Conservation (phyloP, 805 yeast species). For the Maudiozyma bulderi region DNA sequence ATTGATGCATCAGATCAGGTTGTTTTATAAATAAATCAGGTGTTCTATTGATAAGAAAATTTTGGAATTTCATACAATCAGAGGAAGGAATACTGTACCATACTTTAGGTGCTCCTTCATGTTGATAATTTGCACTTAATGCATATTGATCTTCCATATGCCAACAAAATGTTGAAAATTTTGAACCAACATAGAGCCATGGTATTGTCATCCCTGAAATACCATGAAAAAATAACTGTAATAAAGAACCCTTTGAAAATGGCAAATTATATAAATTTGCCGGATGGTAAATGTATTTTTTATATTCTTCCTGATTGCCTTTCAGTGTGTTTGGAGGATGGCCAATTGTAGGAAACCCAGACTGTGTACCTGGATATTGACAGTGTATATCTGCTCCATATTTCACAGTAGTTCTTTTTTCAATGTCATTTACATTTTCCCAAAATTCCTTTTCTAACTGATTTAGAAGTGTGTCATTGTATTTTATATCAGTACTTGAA, state of each 20-base stretch:
- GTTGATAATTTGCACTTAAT: slow-evolving; percentile 84
- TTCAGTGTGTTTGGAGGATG: neutral
- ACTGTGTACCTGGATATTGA: slow-evolving; percentile 46
- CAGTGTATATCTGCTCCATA: slow-evolving; percentile 85
- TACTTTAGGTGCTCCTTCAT: slow-evolving; percentile 77
- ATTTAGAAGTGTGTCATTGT: slow-evolving; percentile 21
- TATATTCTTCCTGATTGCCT: slow-evolving; percentile 5
- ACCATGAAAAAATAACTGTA: slow-evolving; percentile 42
- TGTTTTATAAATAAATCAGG: slow-evolving; percentile 80
- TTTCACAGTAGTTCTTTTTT: slow-evolving; percentile 37
- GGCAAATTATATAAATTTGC: slow-evolving; percentile 74
- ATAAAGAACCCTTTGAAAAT: slow-evolving; percentile 55
- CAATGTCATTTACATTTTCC: slow-evolving; percentile 38
- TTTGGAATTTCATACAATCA: slow-evolving; percentile 55
- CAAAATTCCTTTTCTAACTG: slow-evolving; percentile 59
- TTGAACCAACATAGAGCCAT: slow-evolving; percentile 87
- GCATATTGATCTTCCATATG: slow-evolving; percentile 94
- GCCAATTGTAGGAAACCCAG: slow-evolving; percentile 1
- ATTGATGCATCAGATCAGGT: slow-evolving; percentile 81
- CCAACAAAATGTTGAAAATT: slow-evolving; percentile 92
- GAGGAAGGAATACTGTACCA: slow-evolving; percentile 88
- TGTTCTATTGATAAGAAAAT: slow-evolving; percentile 47
- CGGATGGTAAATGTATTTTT: slow-evolving; percentile 45
- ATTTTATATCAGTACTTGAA: neutral
- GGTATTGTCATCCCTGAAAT: slow-evolving; percentile 94